phyloP scores from a whole-genome alignment of 2,329 filamentous ascomycete genomes.

The Didymella keratinophila region DNA sequence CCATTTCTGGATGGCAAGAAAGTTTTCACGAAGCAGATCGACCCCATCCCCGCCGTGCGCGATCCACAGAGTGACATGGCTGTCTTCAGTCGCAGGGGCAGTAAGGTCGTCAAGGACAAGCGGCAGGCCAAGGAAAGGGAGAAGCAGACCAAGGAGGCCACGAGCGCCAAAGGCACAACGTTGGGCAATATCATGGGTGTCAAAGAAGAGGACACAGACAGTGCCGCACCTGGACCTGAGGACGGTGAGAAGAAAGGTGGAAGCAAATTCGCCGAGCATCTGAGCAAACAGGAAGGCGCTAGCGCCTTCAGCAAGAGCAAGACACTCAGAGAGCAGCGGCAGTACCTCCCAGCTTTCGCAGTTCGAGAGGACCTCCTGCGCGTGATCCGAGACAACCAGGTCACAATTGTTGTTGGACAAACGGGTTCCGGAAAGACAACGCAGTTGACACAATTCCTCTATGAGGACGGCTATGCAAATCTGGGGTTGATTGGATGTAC shows the following conservation, averaged over 20 bases:
- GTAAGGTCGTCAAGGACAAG: slow-evolving; percentile 88
- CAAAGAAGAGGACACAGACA: slow-evolving; percentile 89
- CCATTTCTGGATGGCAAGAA: slow-evolving; percentile 95
- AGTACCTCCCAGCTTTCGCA: slow-evolving; percentile 94
- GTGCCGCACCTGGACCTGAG: slow-evolving; percentile 77
- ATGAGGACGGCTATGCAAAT: slow-evolving; percentile 92
- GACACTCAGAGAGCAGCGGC: slow-evolving; percentile 85
- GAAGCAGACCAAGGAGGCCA: slow-evolving; percentile 93
- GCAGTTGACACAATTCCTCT: slow-evolving; percentile 92
- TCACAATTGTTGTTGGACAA: slow-evolving; percentile 95
- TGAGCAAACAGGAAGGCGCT: slow-evolving; percentile 83
- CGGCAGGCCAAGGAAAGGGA: slow-evolving; percentile 92
- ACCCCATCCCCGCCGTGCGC: slow-evolving; percentile 89
- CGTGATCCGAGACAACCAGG: slow-evolving; percentile 95
- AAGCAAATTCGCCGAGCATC: slow-evolving; percentile 86
- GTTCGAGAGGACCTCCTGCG: slow-evolving; percentile 91
- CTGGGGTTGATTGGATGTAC: slow-evolving; percentile 94
- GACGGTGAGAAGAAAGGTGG: slow-evolving; percentile 73
- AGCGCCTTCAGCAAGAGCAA: slow-evolving; percentile 95
- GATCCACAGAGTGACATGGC: slow-evolving; percentile 99
- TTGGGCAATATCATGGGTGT: slow-evolving; percentile 95
- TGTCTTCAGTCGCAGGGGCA: slow-evolving; percentile 95
- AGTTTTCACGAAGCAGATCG: slow-evolving; percentile 96
- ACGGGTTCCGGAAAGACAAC: slow-evolving; percentile 98
- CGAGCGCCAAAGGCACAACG: slow-evolving; percentile 88